phyloP scores from a whole-genome alignment of 768 basidiomycete species.

The Pleurotus platypus region DNA sequence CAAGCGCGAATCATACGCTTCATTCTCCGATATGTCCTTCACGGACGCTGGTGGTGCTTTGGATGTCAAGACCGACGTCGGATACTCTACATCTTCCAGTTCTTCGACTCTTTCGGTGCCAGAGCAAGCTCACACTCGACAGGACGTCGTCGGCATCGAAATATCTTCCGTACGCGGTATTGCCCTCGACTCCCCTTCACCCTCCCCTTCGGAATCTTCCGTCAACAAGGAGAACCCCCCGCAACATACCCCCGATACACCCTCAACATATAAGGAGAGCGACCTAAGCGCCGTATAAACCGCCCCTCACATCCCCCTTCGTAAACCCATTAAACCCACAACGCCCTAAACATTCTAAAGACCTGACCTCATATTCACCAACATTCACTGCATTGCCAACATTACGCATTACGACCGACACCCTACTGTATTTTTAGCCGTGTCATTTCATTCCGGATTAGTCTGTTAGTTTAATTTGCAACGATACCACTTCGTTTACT shows the following conservation, averaged over 20 bases:
- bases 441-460: background rate
- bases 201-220: conserved; percentile 11
- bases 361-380: background rate
- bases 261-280: conserved; percentile 10
- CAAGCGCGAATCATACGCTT: conserved; percentile 46
- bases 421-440: conserved; percentile 8
- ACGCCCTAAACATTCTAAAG: background rate
- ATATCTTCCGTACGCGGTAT: conserved; percentile 23
- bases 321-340: background rate
- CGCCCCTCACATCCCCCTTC: background rate
- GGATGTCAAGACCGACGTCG: conserved; percentile 29
- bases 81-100: conserved; percentile 29
- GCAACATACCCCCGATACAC: conserved; percentile 16
- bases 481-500: conserved; percentile 8
- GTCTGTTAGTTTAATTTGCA: background rate
- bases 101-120: conserved; percentile 26
- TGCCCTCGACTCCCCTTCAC: conserved; percentile 3
- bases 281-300: conserved; percentile 14
- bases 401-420: background rate
- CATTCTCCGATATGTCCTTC: conserved; percentile 43
- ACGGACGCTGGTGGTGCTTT: conserved; percentile 35
- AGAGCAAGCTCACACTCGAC: conserved; percentile 19
- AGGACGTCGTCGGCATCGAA: conserved; percentile 24
- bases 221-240: conserved; percentile 12
- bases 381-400: background rate